Evolutionary conservation across 768 basidiomycete genomes (phyloP).

Genomic region (Pleurotus citrinopileatus): DNA sequence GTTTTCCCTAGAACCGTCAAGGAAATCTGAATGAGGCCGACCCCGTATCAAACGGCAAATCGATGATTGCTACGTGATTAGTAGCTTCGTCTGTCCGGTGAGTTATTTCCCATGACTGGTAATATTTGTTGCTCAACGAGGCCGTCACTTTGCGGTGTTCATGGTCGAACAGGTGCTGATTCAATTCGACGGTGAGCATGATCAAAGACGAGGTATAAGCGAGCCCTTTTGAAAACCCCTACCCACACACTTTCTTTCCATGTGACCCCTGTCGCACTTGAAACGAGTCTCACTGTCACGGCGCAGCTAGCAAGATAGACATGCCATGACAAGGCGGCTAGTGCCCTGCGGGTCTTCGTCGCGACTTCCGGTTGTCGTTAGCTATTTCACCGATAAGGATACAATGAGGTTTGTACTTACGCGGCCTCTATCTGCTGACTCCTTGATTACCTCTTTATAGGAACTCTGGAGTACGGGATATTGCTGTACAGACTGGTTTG

Average conservation of each 20-base stretch:
- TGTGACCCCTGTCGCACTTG: neutral
- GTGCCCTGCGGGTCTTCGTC: neutral
- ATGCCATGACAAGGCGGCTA: neutral
- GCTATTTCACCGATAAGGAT: neutral
- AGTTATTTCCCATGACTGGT: neutral
- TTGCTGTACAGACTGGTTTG: slow-evolving; percentile 1
- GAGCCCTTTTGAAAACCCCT: neutral
- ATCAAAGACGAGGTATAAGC: neutral
- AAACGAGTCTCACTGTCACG: neutral
- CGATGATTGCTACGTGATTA: neutral
- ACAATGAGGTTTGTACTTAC: neutral
- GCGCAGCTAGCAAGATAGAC: neutral
- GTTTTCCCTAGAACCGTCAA: neutral
- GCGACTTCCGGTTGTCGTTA: neutral
- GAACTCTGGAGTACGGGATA: neutral
- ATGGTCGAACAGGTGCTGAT: slow-evolving; percentile 3
- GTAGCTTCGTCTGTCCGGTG: neutral
- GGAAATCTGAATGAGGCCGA: slow-evolving; percentile 1
- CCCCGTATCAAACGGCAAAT: slow-evolving; percentile 2
- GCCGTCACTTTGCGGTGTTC: neutral
- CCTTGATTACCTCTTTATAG: neutral
- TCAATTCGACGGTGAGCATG: neutral
- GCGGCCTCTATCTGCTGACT: neutral
- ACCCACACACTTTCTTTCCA: neutral
- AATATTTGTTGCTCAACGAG: neutral